Conservation (phyloP, 2,329 filamentous ascomycete species). For the Fusarium veterinarium region DNA sequence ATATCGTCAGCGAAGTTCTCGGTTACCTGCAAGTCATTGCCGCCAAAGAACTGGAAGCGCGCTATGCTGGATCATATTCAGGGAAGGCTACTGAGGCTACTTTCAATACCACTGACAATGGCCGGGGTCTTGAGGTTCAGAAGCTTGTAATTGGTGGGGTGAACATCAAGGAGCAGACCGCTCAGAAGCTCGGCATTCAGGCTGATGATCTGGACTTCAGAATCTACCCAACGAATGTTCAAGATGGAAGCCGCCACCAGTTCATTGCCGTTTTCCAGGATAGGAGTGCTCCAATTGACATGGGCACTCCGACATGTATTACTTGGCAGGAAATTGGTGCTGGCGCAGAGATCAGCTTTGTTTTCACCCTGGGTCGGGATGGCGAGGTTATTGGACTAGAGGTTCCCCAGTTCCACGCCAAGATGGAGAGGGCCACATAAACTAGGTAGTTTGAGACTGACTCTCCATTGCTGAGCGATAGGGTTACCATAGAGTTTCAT, state of each 20-base stretch:
- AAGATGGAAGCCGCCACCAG: conserved; percentile 33
- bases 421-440: not conserved
- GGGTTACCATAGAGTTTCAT: not conserved
- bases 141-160: conserved; percentile 17
- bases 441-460: rapidly evolving
- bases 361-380: not conserved
- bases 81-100: not conserved
- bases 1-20: conserved; percentile 45
- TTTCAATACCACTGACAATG: conserved; percentile 34
- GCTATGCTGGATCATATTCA: conserved; percentile 21
- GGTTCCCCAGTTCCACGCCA: not conserved
- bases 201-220: conserved; percentile 43
- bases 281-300: conserved; percentile 44
- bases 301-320: conserved; percentile 50
- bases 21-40: conserved; percentile 17
- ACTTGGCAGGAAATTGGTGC: conserved; percentile 45
- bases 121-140: conserved; percentile 44
- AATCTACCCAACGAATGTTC: conserved; percentile 48
- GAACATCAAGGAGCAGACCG: conserved; percentile 33
- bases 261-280: conserved; percentile 49
- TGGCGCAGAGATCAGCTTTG: conserved; percentile 7
- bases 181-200: conserved; percentile 37
- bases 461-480: rapidly evolving
- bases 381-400: conserved; percentile 13
- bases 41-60: conserved; percentile 16